Base-by-base conservation (phyloP, 2,329 filamentous ascomycete species). In the Zymoseptoria pseudotritici region DNA sequence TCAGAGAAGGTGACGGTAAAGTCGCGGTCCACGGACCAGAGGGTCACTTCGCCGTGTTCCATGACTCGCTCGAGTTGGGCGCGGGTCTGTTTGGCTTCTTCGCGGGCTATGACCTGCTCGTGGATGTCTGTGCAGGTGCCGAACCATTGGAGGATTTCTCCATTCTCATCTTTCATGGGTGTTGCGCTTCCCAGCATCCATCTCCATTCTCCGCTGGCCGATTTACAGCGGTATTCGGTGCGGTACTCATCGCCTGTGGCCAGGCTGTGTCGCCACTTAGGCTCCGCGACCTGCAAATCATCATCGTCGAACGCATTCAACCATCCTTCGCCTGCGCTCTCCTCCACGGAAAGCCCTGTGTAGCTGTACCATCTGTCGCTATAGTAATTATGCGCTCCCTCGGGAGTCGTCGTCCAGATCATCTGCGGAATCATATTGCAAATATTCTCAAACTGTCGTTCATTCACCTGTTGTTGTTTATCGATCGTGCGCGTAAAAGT, bases 61-160 rank as follows among this genome's bases (percentile, higher is more conserved):
- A 92, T 86, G 24, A 92, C 88, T 61, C 85, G 87, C 8, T 86
- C 78, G 0, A 93, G 78, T 69, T 91, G 87, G 67, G 87, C 83
- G n/a, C 85, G 81, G 19, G 83, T 87, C 59, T 84, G 80, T 62
- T 84, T 85, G 17, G 86, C 86, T 54, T 81, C 81, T 62, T 87
- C 79, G 61, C 87, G 85, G 13, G 86, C 82, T 68, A 88, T 80
- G 2, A 91, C 86, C 51, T 85, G 80, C 62, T 91, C 88, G 68
- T 92, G 86, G 19, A 91, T 88, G 64, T 93, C 89, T 11, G 89
- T 91, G 67, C 86, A 91, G 1, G 88, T 91, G 17, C 88, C 89
- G 67, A 89, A 90, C 89, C 89, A 92, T n/a, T 89, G 90, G 60
- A 89, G 79, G 54, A 92, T 90, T 54, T 81, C 77, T 1, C 87